These are phyloP conservation scores for Pichia occidentalis DNA, from an alignment of 805 yeast genomes.

Conservation along the genomic window DNA sequence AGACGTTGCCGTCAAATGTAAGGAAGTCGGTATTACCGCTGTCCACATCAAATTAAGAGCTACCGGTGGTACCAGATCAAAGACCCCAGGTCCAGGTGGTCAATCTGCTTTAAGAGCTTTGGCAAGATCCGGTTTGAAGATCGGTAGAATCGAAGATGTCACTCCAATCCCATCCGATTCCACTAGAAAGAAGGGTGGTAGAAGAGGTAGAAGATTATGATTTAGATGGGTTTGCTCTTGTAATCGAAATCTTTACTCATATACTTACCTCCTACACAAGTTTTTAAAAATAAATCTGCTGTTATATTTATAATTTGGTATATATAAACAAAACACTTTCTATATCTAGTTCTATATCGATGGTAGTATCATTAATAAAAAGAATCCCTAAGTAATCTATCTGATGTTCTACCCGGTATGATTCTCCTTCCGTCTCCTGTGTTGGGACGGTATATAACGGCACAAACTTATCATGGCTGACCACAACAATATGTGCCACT, in stretches of 20 bases:
- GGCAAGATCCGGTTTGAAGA: slow-evolving; percentile 99
- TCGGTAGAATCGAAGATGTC: slow-evolving; percentile 99
- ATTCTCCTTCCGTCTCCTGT: no score
- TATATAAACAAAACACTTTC: no score
- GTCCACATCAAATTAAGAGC: slow-evolving; percentile 99
- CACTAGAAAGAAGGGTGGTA: slow-evolving; percentile 99
- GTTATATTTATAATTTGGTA: slow-evolving; percentile 6
- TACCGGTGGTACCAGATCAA: slow-evolving; percentile 99
- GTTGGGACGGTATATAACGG: no score
- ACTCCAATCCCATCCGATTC: slow-evolving; percentile 99
- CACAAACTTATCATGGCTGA: no score
- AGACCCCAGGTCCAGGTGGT: slow-evolving; percentile 99
- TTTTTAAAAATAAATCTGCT: neutral
- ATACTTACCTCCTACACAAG: neutral
- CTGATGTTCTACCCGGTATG: no score
- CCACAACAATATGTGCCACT: no score
- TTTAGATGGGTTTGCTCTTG: slow-evolving; percentile 14
- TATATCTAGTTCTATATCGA: slow-evolving; percentile 2
- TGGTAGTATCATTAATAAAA: slow-evolving; percentile 10
- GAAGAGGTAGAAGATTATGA: slow-evolving; percentile 99
- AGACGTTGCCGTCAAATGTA: slow-evolving; percentile 98
- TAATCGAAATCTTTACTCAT: no score
- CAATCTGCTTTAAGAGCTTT: slow-evolving; percentile 98
- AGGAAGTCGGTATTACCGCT: slow-evolving; percentile 99
- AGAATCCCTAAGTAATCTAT: slow-evolving; percentile 9